These are phyloP conservation scores for Dalbergia cultrata DNA, from an alignment of 306 rosid genomes.

Conservation along the genomic window DNA sequence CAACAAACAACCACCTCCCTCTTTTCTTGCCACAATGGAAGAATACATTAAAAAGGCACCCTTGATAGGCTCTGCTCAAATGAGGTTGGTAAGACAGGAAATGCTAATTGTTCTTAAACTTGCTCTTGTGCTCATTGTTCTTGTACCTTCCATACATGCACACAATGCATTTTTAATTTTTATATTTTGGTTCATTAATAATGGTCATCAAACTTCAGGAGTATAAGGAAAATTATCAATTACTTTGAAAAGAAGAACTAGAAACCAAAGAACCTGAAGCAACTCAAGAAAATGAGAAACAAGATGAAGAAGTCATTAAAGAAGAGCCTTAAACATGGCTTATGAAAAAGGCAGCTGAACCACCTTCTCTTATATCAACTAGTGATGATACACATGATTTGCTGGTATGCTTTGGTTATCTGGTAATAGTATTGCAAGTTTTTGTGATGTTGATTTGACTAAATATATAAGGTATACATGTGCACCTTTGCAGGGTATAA, in stretches of 20 bases:
- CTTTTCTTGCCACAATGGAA: slow-evolving; percentile 88
- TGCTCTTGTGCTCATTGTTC: neutral
- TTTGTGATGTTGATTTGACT: slow-evolving; percentile 39
- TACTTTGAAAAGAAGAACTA: slow-evolving; percentile 56
- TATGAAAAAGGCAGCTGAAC: slow-evolving; percentile 59
- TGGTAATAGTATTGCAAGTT: slow-evolving; percentile 12
- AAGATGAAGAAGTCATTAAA: slow-evolving; percentile 58
- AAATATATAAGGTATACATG: neutral
- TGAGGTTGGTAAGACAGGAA: slow-evolving; percentile 72
- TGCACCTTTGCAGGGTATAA: slow-evolving; percentile 68
- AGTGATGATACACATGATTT: slow-evolving; percentile 63
- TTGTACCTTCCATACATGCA: neutral
- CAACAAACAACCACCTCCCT: slow-evolving; percentile 83
- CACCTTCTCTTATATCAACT: slow-evolving; percentile 74
- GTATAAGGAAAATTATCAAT: slow-evolving; percentile 52
- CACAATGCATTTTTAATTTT: neutral
- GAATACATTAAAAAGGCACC: slow-evolving; percentile 92
- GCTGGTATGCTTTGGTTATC: slow-evolving; percentile 59
- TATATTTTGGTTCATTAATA: slow-evolving; percentile 17
- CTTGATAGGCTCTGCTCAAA: slow-evolving; percentile 50
- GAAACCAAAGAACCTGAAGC: slow-evolving; percentile 57
- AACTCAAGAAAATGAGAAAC: slow-evolving; percentile 52
- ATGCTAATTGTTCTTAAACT: neutral
- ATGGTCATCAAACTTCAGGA: slow-evolving; percentile 60
- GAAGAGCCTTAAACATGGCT: slow-evolving; percentile 56